Conservation (phyloP, 2,329 filamentous ascomycete species). For the Teratosphaeria pseudoeucalypti region DNA sequence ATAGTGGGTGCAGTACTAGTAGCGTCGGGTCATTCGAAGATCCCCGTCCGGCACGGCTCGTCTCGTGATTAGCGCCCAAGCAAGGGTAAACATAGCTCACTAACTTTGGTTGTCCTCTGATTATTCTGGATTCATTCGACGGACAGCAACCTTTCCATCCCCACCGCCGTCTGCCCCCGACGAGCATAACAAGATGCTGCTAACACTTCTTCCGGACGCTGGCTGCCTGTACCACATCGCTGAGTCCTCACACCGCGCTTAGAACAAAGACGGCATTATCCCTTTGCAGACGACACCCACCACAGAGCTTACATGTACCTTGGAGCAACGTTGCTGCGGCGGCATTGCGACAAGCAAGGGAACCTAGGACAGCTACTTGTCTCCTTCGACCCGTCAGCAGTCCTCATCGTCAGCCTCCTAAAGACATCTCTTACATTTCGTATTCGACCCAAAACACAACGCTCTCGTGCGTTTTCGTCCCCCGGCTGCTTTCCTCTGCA, state of each 20-base stretch:
- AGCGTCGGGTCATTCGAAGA: background rate
- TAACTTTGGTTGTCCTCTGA: background rate
- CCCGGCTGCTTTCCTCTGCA: background rate
- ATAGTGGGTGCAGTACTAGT: background rate
- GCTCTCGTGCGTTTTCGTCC: background rate
- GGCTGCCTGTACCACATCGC: background rate
- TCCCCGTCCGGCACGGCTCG: background rate
- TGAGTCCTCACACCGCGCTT: background rate
- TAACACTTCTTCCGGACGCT: background rate
- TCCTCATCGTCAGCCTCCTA: background rate
- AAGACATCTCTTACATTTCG: background rate
- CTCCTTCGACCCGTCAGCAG: background rate
- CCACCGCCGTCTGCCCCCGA: background rate
- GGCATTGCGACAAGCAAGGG: background rate
- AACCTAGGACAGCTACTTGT: background rate
- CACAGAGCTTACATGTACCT: background rate
- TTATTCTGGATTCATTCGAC: background rate
- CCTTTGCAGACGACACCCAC: background rate
- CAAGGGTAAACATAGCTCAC: background rate
- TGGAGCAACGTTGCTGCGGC: background rate
- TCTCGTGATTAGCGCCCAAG: background rate
- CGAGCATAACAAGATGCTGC: background rate
- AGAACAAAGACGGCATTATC: background rate
- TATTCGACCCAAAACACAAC: background rate
- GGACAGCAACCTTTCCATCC: background rate